Base-by-base conservation (phyloP, 2,329 filamentous ascomycete species). In the Cucurbitaria berberidis region DNA sequence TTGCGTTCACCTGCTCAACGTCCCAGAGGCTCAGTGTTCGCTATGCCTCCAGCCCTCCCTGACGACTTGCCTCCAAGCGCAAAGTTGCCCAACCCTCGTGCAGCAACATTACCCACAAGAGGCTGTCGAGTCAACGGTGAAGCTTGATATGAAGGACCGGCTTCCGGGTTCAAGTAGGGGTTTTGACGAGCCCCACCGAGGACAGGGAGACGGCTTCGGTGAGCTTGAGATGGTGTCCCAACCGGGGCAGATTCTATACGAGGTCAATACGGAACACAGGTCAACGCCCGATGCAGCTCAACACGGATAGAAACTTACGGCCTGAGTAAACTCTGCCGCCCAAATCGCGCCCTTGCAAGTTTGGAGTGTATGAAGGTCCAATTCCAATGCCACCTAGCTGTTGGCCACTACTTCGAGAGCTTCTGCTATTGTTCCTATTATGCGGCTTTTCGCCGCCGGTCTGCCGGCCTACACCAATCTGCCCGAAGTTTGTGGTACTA, bases 111-210 rank as follows among this genome's bases (percentile, higher is more conserved):
- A 15, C 41, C 60, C n/a, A 62, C 59, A 4, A 77, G 50, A 11
- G 72, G 63, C 34, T 73, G 73, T 40, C 74, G 65, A 30, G 60
- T 60, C 16, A 71, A 63, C 0, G 74, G 72, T 10, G 72, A 69
- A 10, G 67, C 59, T 19, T 67, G 68, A 39, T 72, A 70, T n/a
- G 59, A 35, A 19, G 62, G 53, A 21, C 57, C 56, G 8, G 48
- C 42, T 24, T 67, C 57, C 2, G 49, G 54, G 42, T 50, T 60
- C n/a, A 60, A 51, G 15, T 61, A 60, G 6, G 56, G 55, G 29
- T 65, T 67, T 36, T 64, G 67, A 53, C 67, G 68, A 43, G 56
- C 53, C 7, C 64, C 61, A 11, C 69, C 64, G 15, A 68, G 59
- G 21, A 72, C 61, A n/a, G 66, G 68, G 15, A 73, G 56, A 10